Conservation (phyloP, 495 filamentous ascomycete genomes). For the Penicillium steckii region DNA sequence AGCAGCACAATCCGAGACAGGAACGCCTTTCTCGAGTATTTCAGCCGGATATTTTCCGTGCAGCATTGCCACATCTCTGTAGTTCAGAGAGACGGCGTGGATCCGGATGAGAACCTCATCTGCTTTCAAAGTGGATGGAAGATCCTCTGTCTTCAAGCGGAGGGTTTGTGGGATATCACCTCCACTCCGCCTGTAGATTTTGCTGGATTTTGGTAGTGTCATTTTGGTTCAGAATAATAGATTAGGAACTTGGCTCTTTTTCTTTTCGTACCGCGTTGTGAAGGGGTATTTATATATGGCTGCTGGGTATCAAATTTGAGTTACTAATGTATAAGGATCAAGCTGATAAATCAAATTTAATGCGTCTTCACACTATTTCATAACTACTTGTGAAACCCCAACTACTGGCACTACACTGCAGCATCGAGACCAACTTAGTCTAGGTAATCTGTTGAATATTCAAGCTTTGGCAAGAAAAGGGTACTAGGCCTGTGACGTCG, state of each 20-base stretch:
- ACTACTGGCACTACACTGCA: too few species aligned
- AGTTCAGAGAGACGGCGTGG: constrained; percentile 26
- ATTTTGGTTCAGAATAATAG: neutral
- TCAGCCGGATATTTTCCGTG: constrained; percentile 27
- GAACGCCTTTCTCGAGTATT: constrained; percentile 17
- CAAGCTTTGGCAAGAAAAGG: too few species aligned
- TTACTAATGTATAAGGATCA: too few species aligned
- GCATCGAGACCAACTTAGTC: too few species aligned
- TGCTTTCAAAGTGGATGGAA: neutral
- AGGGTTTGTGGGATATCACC: neutral
- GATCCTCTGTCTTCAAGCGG: neutral
- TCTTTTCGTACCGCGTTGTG: neutral
- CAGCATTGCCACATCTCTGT: constrained; percentile 29
- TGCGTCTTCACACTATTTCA: neutral
- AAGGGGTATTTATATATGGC: neutral
- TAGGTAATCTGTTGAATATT: too few species aligned
- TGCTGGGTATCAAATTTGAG: too few species aligned
- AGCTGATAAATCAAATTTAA: neutral
- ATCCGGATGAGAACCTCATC: constrained; percentile 16
- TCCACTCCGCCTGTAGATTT: neutral
- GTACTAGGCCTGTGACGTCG: too few species aligned
- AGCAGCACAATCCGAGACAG: constrained; percentile 23
- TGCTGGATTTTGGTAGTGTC: neutral
- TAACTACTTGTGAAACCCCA: neutral
- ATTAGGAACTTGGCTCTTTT: neutral